A percentile compares a stretch with the other conserved stretches of the same genome.
Evolutionary conservation across 2,329 filamentous ascomycete genomes (phyloP).

Genomic region (Lojkania enalia): DNA sequence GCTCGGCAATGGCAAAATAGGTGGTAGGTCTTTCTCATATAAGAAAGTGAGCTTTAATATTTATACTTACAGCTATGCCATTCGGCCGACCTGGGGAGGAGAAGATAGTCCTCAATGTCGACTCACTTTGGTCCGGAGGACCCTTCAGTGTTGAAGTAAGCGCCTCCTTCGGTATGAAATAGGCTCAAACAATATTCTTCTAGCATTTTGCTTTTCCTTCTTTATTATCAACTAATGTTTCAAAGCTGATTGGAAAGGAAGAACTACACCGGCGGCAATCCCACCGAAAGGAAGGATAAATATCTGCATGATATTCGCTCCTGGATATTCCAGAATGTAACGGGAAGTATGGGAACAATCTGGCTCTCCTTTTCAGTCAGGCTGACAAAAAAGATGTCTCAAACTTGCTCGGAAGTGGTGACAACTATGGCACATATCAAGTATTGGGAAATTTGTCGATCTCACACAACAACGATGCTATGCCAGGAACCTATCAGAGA

Average conservation of each 20-base stretch:
- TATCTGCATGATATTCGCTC: not conserved
- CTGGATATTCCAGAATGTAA: not conserved
- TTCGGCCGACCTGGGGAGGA: conserved; percentile 51
- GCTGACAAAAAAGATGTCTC: too few relatives aligned
- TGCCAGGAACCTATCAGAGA: not conserved
- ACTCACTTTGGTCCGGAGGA: conserved; percentile 56
- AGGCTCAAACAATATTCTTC: too few relatives aligned
- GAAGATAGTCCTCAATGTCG: conserved; percentile 52
- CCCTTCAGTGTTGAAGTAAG: conserved; percentile 51
- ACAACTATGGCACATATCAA: not conserved
- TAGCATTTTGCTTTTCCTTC: too few relatives aligned
- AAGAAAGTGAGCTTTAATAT: not conserved
- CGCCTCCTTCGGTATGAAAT: too few relatives aligned
- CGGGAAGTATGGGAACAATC: too few relatives aligned
- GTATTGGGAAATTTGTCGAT: not conserved
- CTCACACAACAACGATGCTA: not conserved
- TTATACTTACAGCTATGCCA: conserved; percentile 41
- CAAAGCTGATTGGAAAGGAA: too few relatives aligned
- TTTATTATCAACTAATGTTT: too few relatives aligned
- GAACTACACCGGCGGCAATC: not conserved
- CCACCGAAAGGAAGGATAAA: not conserved
- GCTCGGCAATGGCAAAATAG: conserved; percentile 55
- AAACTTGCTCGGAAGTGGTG: not conserved
- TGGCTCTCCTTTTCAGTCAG: too few relatives aligned
- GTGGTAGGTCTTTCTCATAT: conserved; percentile 36